These are phyloP conservation scores for Penicillium occitanis DNA, from an alignment of 2,329 filamentous ascomycete genomes.

Conservation along the genomic window DNA sequence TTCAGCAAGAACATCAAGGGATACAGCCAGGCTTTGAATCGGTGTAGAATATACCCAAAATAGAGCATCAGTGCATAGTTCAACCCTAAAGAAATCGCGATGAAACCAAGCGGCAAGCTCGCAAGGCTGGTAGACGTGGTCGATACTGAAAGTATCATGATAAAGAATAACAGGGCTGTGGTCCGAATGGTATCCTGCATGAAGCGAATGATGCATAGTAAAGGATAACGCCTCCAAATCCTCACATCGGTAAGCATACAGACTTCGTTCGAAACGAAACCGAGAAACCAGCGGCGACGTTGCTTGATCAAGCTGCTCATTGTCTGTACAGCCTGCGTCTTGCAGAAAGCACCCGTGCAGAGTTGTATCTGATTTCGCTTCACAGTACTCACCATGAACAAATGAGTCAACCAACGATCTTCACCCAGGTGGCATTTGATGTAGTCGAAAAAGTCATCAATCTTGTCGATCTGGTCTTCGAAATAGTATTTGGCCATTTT, in stretches of 20 bases:
- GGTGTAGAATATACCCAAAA: slow-evolving; percentile 80
- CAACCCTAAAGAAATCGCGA: slow-evolving; percentile 84
- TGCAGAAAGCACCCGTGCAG: slow-evolving; percentile 97
- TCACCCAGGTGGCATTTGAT: slow-evolving; percentile 94
- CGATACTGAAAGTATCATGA: slow-evolving; percentile 82
- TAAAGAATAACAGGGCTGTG: slow-evolving; percentile 89
- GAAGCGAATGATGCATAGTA: slow-evolving; percentile 82
- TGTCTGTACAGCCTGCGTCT: slow-evolving; percentile 93
- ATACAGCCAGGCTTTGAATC: slow-evolving; percentile 94
- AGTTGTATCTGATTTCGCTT: slow-evolving; percentile 94
- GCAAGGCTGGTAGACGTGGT: slow-evolving; percentile 76
- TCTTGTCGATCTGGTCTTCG: slow-evolving; percentile 92
- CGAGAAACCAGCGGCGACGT: slow-evolving; percentile 91
- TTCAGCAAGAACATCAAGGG: slow-evolving; percentile 94
- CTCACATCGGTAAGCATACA: slow-evolving; percentile 96
- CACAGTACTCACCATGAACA: slow-evolving; percentile 97
- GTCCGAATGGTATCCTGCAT: slow-evolving; percentile 96
- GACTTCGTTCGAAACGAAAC: slow-evolving; percentile 96
- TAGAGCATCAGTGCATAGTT: slow-evolving; percentile 97
- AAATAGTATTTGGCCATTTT: slow-evolving; percentile 99
- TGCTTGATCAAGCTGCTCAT: slow-evolving; percentile 87
- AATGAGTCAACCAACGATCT: slow-evolving; percentile 93
- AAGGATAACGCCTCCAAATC: slow-evolving; percentile 85
- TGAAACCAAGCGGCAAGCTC: slow-evolving; percentile 87
- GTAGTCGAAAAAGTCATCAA: slow-evolving; percentile 93